Percentiles rank a stretch among this genome's conserved stretches.
phyloP scores from a whole-genome alignment of 208 protist species.

The Leptomonas pyrrhocoris region DNA sequence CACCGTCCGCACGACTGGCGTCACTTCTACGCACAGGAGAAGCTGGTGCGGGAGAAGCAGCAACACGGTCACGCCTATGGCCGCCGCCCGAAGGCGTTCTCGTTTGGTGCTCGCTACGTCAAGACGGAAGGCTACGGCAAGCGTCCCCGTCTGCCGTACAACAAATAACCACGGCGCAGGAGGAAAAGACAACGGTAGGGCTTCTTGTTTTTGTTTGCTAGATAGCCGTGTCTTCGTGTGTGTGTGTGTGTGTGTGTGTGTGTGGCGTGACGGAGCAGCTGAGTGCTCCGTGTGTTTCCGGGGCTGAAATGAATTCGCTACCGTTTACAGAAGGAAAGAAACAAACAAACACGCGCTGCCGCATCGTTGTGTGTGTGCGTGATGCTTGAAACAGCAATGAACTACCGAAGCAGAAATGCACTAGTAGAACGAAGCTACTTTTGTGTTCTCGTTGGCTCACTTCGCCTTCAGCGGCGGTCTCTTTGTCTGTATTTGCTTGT shows the following conservation, averaged over 20 bases:
- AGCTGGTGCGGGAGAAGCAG: constrained; percentile 76
- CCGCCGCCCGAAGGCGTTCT: constrained; percentile 75
- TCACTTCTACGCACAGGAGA: constrained; percentile 88
- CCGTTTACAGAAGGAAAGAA: constrained; percentile 11
- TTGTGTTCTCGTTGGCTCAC: no score
- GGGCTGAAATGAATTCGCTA: no score
- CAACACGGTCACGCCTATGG: constrained; percentile 81
- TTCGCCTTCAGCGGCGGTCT: no score
- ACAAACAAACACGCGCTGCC: constrained; percentile 10
- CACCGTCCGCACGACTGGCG: constrained; percentile 90
- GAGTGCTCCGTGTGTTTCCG: no score
- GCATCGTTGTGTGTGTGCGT: background rate
- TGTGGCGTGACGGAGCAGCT: no score
- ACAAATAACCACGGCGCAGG: constrained; percentile 75
- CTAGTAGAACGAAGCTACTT: no score
- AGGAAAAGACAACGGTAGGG: no score
- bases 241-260: constrained; percentile 8
- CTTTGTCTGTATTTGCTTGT: no score
- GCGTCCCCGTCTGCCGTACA: constrained; percentile 84
- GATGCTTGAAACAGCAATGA: no score
- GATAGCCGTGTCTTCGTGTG: background rate
- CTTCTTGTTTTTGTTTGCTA: background rate
- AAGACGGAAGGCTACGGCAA: constrained; percentile 88
- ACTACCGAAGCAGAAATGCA: no score
- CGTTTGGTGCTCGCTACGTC: constrained; percentile 78